Conservation (phyloP, 140 eudicot genomes). For the Anethum foeniculum region DNA sequence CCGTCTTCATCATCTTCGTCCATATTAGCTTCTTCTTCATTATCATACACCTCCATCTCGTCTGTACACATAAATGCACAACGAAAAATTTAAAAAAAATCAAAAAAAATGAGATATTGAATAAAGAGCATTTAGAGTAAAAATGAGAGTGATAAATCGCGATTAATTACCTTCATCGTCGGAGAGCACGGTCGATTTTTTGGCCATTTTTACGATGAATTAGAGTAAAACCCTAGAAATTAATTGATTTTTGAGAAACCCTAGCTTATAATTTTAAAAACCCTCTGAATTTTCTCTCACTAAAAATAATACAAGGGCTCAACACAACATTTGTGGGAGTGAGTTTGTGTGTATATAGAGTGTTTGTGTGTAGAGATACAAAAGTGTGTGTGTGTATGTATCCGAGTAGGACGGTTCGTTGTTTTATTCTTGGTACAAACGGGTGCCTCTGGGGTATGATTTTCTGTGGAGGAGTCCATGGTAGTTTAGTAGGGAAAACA, state of each 20-base stretch:
- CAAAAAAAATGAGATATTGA: background rate
- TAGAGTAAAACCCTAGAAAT: background rate
- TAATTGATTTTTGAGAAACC: background rate
- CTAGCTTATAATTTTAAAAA: background rate
- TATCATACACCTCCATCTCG: constrained; percentile 41
- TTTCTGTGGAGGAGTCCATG: background rate
- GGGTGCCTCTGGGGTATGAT: background rate
- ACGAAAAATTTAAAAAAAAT: background rate
- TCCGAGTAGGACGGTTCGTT: background rate
- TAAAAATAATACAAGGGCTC: background rate
- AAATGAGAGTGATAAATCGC: background rate
- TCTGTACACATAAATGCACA: constrained; percentile 28
- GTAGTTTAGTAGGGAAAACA: background rate
- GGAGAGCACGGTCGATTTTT: background rate
- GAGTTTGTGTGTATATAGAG: background rate
- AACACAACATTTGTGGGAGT: background rate
- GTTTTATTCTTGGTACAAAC: background rate
- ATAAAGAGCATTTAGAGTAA: background rate
- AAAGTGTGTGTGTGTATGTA: background rate
- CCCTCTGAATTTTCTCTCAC: background rate
- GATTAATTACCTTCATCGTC: background rate
- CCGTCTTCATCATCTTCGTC: constrained; percentile 86
- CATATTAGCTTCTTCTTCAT: constrained; percentile 51
- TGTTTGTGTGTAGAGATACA: background rate
- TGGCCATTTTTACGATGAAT: background rate